phyloP scores from a whole-genome alignment of 2,329 filamentous ascomycete species.

The Xylaria arbuscula region DNA sequence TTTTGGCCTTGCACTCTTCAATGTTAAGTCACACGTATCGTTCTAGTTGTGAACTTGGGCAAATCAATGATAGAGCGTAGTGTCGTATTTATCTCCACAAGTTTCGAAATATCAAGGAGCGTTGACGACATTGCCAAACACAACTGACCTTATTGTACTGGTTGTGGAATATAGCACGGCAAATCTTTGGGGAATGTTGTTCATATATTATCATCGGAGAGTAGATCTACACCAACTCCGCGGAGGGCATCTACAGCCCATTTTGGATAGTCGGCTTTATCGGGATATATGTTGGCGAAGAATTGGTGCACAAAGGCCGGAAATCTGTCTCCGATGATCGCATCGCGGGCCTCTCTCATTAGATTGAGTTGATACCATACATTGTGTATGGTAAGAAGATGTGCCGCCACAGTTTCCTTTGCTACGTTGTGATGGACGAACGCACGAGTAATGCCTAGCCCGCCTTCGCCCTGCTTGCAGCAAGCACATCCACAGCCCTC shows the following conservation, averaged over 20 bases:
- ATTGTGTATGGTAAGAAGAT: conserved; percentile 90
- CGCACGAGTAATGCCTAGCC: conserved; percentile 84
- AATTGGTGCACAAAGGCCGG: conserved; percentile 82
- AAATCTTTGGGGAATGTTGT: not conserved
- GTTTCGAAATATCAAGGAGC: not conserved
- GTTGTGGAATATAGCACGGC: not conserved
- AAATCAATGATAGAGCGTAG: not conserved
- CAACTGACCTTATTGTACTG: not conserved
- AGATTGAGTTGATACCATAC: conserved; percentile 90
- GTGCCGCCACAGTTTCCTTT: conserved; percentile 94
- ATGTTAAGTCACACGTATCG: not conserved
- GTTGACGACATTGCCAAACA: not conserved
- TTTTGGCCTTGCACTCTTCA: not conserved
- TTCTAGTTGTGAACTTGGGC: not conserved
- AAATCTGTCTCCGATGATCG: conserved; percentile 84
- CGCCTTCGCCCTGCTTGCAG: conserved; percentile 75
- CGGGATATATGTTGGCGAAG: conserved; percentile 78
- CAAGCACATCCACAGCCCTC: conserved; percentile 82
- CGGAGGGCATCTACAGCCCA: conserved; percentile 87
- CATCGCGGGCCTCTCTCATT: conserved; percentile 79
- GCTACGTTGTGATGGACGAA: conserved; percentile 91
- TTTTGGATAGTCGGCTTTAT: conserved; percentile 74
- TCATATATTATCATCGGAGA: conserved; percentile 49
- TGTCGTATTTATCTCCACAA: too few species aligned
- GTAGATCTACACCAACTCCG: conserved; percentile 82